phyloP scores from a whole-genome alignment of 495 filamentous ascomycete species.

The Elasticomyces elasticus region DNA sequence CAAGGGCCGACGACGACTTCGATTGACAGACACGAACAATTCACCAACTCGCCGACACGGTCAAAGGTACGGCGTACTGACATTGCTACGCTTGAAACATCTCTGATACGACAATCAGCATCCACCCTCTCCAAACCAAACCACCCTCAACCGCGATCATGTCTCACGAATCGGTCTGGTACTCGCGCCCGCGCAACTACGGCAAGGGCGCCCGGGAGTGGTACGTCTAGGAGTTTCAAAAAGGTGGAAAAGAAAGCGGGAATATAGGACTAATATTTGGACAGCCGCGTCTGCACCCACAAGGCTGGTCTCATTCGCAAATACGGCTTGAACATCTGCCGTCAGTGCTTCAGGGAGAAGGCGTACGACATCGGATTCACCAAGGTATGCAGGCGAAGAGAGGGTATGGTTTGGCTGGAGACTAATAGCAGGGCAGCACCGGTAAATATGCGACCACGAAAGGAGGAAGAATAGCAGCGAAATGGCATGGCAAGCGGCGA shows the following conservation, averaged over 20 bases:
- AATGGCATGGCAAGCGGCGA: neutral
- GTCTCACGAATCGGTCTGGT: conserved; percentile 99
- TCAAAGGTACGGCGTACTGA: neutral
- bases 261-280: conserved; percentile 3
- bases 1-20: too few species aligned
- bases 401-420: neutral
- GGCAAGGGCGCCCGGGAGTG: conserved; percentile 89
- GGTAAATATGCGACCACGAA: neutral
- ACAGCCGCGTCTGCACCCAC: conserved; percentile 88
- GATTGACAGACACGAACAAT: too few species aligned
- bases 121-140: neutral
- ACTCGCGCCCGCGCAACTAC: conserved; percentile 91
- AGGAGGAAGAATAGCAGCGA: neutral
- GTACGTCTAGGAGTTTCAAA: too few species aligned
- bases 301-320: conserved; percentile 94
- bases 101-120: neutral
- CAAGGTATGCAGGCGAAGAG: conserved; percentile 56
- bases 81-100: neutral
- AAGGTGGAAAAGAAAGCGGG: too few species aligned
- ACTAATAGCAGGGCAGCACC: neutral
- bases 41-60: too few species aligned
- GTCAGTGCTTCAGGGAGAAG: conserved; percentile 99
- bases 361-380: conserved; percentile 88
- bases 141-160: conserved; percentile 37
- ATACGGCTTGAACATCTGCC: conserved; percentile 98